Base-by-base conservation (phyloP, 805 yeast species). In the Geotrichum ghanense region DNA sequence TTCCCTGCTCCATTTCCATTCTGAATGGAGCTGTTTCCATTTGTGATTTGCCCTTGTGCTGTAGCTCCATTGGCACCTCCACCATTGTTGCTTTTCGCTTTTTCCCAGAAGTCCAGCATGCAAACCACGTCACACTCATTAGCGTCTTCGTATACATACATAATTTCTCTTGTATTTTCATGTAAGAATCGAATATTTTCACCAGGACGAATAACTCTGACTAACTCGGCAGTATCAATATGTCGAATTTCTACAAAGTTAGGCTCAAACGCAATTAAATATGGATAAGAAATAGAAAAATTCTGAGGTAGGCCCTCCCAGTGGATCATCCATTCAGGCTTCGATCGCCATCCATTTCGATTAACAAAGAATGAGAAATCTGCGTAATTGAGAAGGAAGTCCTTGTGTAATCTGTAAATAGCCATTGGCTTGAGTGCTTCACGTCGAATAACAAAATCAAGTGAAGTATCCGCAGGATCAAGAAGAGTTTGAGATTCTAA, bases 381-480 rank as follows among this genome's bases (percentile, higher is more conserved):
- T 3, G 94, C 78, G 62, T 90, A 92, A 61, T 89, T 82, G 53
- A 92, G 73, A 57, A 92, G 67, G 61, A 90, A 92, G 66, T 89
- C 92, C 46, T 81, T 79, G 49, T 90, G 92, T 48, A 92, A 79
- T 51, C 95, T 76, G 62, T 90, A 94, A 50, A 92, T 87, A 3
- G 94, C 88, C 63, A 88, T 76, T 17, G 98, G 98, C 57, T 85
- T 84, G 50, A 90, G 73, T 2, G 79, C 78, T 62, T 87, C 95
- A 50, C 83, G 72, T 50, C 78, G 84, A 48, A 79, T 85, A 12
- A 92, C 97, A 69, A 92, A 92, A 59, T 92, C 98, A 46, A 92
- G 71, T 17, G 97, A 87, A 0, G 97, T 94, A 60, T 92, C 98
- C 0, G 97, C 98, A n/a, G 95, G 96, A 66, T 92, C 97, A 56